Evolutionary conservation across 2,329 filamentous ascomycete species (phyloP).

Genomic region (Setomelanomma holmii): DNA sequence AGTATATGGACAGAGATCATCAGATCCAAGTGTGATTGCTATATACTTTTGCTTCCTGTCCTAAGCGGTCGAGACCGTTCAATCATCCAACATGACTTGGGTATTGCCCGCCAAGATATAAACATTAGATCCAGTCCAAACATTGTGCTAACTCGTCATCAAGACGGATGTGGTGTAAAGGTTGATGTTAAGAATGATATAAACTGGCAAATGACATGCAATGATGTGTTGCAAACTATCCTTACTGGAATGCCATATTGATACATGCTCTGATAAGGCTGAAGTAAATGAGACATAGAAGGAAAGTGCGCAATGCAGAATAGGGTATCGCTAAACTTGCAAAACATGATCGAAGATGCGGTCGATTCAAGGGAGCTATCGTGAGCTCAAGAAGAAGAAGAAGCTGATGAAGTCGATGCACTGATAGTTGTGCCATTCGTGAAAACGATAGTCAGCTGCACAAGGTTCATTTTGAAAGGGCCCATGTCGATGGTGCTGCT

Average conservation of each 20-base stretch:
- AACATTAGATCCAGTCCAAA: conserved; percentile 41
- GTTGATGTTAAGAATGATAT: conserved; percentile 5
- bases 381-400: conserved; percentile 4
- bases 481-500: conserved; percentile 36
- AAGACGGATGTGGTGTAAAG: conserved; percentile 28
- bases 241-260: too few relatives aligned
- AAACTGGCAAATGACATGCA: not conserved
- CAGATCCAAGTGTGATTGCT: not conserved
- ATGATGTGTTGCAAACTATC: not conserved
- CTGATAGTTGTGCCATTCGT: conserved; percentile 43
- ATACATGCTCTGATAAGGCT: not conserved
- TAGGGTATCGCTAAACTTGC: conserved; percentile 25
- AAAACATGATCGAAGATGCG: conserved; percentile 4
- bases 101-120: conserved; percentile 22
- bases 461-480: conserved; percentile 41
- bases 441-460: conserved; percentile 39
- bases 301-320: conserved; percentile 8
- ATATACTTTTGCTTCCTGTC: not conserved
- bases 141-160: conserved; percentile 25
- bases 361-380: not conserved
- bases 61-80: not conserved
- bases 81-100: conserved; percentile 7
- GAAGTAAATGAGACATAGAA: not conserved
- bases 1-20: not conserved
- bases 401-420: conserved; percentile 10